Base-by-base conservation (phyloP, 495 filamentous ascomycete genomes). In the Hypoxylon lenormandii region DNA sequence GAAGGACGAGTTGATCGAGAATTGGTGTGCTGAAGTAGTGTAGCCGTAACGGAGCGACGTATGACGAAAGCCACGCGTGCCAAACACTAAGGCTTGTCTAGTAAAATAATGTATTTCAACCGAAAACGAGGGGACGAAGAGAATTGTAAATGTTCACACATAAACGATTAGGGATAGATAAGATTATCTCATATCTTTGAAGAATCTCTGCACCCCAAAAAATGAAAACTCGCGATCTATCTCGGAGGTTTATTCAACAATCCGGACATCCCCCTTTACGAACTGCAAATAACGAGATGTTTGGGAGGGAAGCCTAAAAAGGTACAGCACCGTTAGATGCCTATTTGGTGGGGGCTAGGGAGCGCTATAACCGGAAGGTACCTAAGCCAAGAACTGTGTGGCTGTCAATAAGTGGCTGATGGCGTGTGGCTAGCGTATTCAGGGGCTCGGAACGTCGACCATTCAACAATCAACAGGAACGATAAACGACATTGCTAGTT, bases 231-330 rank as follows among this genome's bases (percentile, higher is more conserved):
- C 36, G 58, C 65, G 59, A 69, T 51, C 47, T 64, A 12, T 55
- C 42, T 55, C 48, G 50, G 33, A 38, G 13, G 33, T 52, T n/a
- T 23, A n/a, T 61, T 45, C 42, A 19, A 18, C 23, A 63, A 28
- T 62, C 43, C 65, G 59, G 65, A 69, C 65, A 63, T 69, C 58
- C 65, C 65, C 65, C 59, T 59, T 63, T 33, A 26, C 19, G n/a
- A 53, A 12, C 33, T 38, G 13, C 22, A 43, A 51, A 50, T 28
- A 26, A 50, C 23, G 47, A 37, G 13, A 49, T 5, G 50, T 61
- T 37, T 53, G 3, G 45, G 33, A 10, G 47, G 22, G 28, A 40
- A 50, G 21, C 37, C 36, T 36, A 61, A 46, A 45, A 33, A 7
- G 4, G 4, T 33, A 3, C 30, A 33, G 10, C 30, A 33, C 30